Evolutionary conservation across 495 filamentous ascomycete genomes (phyloP).

Genomic region (Ramalina peruviana): DNA sequence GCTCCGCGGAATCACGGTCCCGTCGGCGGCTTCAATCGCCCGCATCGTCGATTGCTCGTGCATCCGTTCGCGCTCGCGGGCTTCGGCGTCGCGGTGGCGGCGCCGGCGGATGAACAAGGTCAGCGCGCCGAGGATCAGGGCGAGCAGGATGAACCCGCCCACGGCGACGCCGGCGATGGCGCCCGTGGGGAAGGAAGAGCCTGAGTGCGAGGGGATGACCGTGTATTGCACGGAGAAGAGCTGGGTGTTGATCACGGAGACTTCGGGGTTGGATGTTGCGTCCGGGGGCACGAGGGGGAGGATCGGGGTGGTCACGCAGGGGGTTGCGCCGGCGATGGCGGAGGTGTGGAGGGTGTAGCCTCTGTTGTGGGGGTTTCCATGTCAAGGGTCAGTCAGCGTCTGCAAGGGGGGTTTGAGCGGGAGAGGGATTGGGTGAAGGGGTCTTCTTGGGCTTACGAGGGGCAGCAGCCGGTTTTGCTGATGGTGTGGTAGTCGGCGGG

Average conservation of each 20-base stretch:
- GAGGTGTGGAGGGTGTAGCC: constrained; percentile 18
- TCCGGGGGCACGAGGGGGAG: constrained; percentile 5
- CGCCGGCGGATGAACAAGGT: not conserved
- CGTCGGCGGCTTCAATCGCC: not conserved
- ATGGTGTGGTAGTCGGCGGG: constrained; percentile 16
- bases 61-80: not conserved
- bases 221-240: constrained; percentile 16
- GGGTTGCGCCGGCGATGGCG: constrained; percentile 13
- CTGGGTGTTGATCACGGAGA: constrained; percentile 11
- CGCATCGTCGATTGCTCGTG: not conserved
- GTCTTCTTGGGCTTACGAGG: constrained; percentile 10
- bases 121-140: not conserved
- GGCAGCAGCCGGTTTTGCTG: constrained; percentile 15
- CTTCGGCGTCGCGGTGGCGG: not conserved
- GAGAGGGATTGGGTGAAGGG: not conserved
- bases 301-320: constrained; percentile 12
- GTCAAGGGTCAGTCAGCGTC: not conserved
- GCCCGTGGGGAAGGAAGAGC: not conserved
- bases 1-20: not conserved
- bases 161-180: not conserved
- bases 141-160: not conserved
- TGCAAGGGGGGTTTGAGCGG: not conserved
- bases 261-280: constrained; percentile 3
- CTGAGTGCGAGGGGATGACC: constrained; percentile 4
- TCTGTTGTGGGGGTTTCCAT: not conserved